A percentile compares a stretch with the other conserved stretches of the same genome.
phyloP scores from a whole-genome alignment of 306 rosid genomes.

The Senna siamea region DNA sequence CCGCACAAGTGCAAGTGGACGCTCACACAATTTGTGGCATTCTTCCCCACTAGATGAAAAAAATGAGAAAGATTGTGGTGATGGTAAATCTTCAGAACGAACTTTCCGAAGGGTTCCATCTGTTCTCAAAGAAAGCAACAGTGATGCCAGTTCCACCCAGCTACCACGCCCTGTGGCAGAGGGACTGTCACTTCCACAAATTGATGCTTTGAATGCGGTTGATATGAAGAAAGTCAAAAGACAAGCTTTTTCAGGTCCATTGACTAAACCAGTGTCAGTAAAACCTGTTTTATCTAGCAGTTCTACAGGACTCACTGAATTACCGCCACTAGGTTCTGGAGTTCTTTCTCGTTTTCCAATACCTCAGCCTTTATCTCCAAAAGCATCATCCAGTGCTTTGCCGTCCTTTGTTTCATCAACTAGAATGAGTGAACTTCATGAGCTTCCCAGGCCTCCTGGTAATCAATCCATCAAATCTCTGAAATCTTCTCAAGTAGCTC shows the following conservation, averaged over 20 bases:
- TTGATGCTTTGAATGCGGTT: constrained; percentile 48
- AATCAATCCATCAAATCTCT: constrained; percentile 49
- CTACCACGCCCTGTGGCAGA: constrained; percentile 72
- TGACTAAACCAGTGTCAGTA: constrained; percentile 58
- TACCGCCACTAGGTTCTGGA: constrained; percentile 53
- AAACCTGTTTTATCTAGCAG: constrained; percentile 53
- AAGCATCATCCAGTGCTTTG: constrained; percentile 70
- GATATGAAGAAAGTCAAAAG: constrained; percentile 61
- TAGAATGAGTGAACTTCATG: constrained; percentile 86
- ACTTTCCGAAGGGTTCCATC: constrained; percentile 47
- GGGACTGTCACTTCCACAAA: constrained; percentile 57
- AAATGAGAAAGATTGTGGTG: constrained; percentile 56
- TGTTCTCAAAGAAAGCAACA: constrained; percentile 64
- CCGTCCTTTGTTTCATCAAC: constrained; percentile 82
- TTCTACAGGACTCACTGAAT: constrained; percentile 47
- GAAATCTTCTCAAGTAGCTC: constrained; percentile 59
- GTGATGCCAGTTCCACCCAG: constrained; percentile 46
- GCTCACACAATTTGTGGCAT: constrained; percentile 64
- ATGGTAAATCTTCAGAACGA: constrained; percentile 50
- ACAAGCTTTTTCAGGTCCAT: constrained; percentile 80
- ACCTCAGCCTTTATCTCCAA: constrained; percentile 81
- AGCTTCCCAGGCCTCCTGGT: constrained; percentile 94
- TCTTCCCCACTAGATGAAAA: constrained; percentile 78
- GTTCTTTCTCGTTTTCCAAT: constrained; percentile 55
- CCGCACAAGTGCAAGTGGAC: constrained; percentile 59